These are phyloP conservation scores for Mycena venus DNA, from an alignment of 768 basidiomycete genomes.

Conservation along the genomic window DNA sequence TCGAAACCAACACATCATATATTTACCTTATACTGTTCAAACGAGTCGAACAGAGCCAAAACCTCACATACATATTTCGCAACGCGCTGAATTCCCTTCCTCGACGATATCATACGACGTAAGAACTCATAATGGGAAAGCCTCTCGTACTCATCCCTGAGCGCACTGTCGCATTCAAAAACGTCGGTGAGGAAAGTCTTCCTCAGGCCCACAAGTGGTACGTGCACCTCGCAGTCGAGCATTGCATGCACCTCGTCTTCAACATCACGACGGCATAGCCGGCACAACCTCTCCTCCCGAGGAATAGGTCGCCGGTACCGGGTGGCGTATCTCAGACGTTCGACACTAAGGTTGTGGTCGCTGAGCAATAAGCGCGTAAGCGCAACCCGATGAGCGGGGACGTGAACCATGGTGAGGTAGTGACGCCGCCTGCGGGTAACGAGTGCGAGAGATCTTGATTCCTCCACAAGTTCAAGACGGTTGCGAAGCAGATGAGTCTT, in stretches of 20 bases:
- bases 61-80: too few species aligned
- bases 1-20: too few species aligned
- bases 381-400: neutral
- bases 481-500: too few species aligned
- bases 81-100: too few species aligned
- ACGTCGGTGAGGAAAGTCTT: neutral
- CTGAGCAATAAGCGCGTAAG: neutral
- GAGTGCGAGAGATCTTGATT: neutral
- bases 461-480: neutral
- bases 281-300: neutral
- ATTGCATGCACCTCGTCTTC: neutral
- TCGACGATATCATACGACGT: too few species aligned
- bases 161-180: too few species aligned
- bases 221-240: neutral
- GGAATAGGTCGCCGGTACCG: neutral
- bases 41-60: too few species aligned
- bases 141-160: too few species aligned
- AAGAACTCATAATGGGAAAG: too few species aligned
- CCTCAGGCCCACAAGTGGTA: neutral
- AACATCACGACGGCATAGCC: neutral
- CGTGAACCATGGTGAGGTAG: neutral
- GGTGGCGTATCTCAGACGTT: neutral
- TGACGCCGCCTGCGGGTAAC: neutral
- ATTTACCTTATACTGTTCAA: too few species aligned
- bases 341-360: neutral